These are phyloP conservation scores for Achaetomiella virescens DNA, from an alignment of 495 filamentous ascomycete genomes.

Conservation along the genomic window DNA sequence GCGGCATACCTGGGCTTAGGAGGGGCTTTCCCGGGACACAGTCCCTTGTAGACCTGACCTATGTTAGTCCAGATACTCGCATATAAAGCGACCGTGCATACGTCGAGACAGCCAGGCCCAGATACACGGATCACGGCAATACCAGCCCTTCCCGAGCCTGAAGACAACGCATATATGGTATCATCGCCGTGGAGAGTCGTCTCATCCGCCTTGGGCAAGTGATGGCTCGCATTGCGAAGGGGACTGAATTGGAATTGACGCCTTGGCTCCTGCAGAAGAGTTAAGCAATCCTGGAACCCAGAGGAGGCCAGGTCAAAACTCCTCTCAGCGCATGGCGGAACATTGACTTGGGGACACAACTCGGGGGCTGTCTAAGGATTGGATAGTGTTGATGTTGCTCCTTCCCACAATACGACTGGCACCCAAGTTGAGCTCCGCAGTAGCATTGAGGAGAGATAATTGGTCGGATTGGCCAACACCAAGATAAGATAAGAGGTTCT, in stretches of 20 bases:
- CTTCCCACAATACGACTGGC: not conserved
- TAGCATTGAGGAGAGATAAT: not conserved
- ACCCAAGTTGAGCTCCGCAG: not conserved
- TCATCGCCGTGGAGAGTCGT: conserved; percentile 26
- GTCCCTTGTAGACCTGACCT: conserved; percentile 62
- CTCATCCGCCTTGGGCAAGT: not conserved
- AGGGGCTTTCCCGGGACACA: conserved; percentile 60
- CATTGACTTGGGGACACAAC: conserved; percentile 26
- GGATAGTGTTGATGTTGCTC: not conserved
- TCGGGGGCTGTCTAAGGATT: not conserved
- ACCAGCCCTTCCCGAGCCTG: conserved; percentile 75
- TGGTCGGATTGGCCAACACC: not conserved
- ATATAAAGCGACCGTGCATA: conserved; percentile 33
- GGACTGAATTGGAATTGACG: too few relatives aligned
- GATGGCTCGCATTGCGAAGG: not conserved
- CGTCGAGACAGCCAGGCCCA: conserved; percentile 65
- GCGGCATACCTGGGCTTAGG: conserved; percentile 72
- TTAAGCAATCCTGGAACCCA: not conserved
- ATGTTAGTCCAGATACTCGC: conserved; percentile 3
- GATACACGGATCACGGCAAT: conserved; percentile 90
- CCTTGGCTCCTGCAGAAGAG: not conserved
- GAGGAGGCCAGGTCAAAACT: conserved; percentile 4
- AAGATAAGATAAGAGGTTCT: conserved; percentile 14
- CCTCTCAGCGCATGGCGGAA: conserved; percentile 30
- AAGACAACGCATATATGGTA: conserved; percentile 92